A percentile compares a stretch with the other conserved stretches of the same genome.
Evolutionary conservation across 2,329 filamentous ascomycete species (phyloP).

Genomic region (Apiospora arundinis): DNA sequence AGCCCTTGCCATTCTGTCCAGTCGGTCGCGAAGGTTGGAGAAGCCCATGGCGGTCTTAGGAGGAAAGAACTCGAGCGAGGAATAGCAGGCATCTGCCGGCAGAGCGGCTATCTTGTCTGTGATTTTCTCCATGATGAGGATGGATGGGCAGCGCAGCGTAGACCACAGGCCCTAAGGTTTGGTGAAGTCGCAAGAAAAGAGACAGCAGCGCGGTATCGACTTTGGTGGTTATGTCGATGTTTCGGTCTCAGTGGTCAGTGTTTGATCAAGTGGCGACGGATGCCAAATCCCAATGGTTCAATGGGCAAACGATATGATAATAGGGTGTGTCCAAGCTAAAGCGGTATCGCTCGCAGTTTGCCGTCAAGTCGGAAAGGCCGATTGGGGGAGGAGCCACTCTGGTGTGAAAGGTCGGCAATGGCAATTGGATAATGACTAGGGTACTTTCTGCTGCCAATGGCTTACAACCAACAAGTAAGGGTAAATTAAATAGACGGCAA

Average conservation of each 20-base stretch:
- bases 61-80: constrained; percentile 99
- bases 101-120: constrained; percentile 94
- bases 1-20: constrained; percentile 93
- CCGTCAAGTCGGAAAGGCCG: background rate
- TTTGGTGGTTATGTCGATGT: background rate
- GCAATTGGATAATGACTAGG: background rate
- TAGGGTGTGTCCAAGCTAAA: background rate
- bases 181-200: background rate
- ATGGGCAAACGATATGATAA: background rate
- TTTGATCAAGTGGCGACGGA: background rate
- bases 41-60: constrained; percentile 97
- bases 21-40: constrained; percentile 88
- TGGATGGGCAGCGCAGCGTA: background rate
- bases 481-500: background rate
- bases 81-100: constrained; percentile 81
- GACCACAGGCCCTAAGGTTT: background rate
- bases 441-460: background rate
- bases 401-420: background rate
- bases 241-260: background rate
- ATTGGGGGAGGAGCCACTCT: background rate
- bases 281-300: background rate
- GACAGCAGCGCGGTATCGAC: background rate
- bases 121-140: constrained; percentile 75
- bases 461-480: background rate
- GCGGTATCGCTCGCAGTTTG: constrained; percentile 4